Conservation (phyloP, 805 yeast species). For the Barnettozyma wickerhamii region DNA sequence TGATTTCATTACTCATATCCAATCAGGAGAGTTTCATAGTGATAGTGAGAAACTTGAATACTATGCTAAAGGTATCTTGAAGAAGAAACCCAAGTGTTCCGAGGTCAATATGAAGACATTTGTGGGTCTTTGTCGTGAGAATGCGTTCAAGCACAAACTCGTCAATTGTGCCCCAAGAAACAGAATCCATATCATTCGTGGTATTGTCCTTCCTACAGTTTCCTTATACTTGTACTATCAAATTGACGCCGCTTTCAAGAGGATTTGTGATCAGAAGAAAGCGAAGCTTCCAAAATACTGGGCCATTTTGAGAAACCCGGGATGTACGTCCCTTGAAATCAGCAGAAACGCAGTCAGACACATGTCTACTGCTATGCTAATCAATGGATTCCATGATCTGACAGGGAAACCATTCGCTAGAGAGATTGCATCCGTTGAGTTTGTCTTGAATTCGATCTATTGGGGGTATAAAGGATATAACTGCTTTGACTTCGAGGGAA, state of each 20-base stretch:
- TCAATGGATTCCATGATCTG: constrained; percentile 6
- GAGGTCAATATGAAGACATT: constrained; percentile 4
- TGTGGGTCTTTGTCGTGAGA: constrained; percentile 5
- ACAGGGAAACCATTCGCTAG: background rate
- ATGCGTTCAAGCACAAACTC: constrained; percentile 6
- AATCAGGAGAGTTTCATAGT: background rate
- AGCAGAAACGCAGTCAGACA: background rate
- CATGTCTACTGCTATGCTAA: constrained; percentile 3
- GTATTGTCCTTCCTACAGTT: constrained; percentile 2
- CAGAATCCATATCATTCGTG: constrained; percentile 2
- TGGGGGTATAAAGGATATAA: background rate
- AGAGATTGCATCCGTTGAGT: background rate
- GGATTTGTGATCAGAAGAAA: too few species aligned
- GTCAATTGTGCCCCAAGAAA: constrained; percentile 1
- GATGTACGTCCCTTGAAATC: constrained; percentile 1
- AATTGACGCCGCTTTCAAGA: background rate
- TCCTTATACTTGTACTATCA: background rate
- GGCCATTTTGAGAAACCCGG: constrained; percentile 1
- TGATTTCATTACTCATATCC: background rate
- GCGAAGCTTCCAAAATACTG: background rate
- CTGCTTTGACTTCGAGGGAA: background rate
- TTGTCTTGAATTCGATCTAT: background rate
- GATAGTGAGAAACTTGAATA: background rate
- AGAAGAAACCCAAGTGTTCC: constrained; percentile 1
- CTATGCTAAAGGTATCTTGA: background rate